Evolutionary conservation across 768 basidiomycete species (phyloP), one percentile per base, ranked within the genome.

Genomic region (Lentinula sp.): DNA sequence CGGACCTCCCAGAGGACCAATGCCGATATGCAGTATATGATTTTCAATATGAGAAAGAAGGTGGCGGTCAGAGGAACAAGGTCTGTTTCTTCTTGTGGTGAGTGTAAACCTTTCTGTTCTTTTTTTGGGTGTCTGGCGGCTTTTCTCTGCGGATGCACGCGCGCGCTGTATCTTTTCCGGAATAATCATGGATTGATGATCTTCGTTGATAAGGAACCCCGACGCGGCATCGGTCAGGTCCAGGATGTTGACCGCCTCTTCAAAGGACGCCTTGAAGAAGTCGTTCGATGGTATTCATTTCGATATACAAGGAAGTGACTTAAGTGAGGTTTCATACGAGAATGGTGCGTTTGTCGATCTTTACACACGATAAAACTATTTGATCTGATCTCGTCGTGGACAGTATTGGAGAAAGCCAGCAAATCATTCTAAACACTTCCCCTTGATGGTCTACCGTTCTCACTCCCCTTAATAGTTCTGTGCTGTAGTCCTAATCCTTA

Each of bases 21-120:
- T 91, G 90, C 69, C 79, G 90, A 75, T 99, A 86, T 85, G 95
- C 90, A n/a, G 82, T 98, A 23, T 96, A 94, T 68, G 95, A 98
- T 73, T 88, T 95, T 64, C 87, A 91, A 66, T 98, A 81, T 68
- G 82, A 88, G 77, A 84, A 81, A 70, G 86, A 81, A 59, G 88
- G 79, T 37, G 82, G 77, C 57, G 90, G 90, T 41, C 86, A 82
- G 76, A 83, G 95, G 74, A 93, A 86, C 79, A 98, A 97, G 80
- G 78, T 98, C 61, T 73, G 79, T 65, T 95, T 98, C 72, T 68
- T 85, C 70, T 83, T 85, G 52, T 99, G 96, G 96, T 97, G 70
- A 73, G 90, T 84, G n/a, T 57, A 13, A 12, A 12, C 33, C 12
- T 49, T 49, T 35, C 32, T 46, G 2, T 12, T 32, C 28, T 51